phyloP scores from a whole-genome alignment of 441 rosid species.

The Populus trichocarpa region DNA sequence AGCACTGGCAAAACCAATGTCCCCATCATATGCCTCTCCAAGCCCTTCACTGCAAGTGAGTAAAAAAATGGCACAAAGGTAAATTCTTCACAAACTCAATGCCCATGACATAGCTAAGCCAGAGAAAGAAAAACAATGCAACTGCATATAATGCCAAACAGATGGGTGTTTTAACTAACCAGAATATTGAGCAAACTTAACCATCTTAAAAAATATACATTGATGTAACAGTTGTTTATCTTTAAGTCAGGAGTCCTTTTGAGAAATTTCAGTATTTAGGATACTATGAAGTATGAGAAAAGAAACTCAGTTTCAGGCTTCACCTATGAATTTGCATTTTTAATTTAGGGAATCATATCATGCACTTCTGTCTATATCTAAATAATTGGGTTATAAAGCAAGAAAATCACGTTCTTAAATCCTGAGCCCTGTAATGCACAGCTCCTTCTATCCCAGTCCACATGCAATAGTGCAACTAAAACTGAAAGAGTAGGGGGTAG shows the following conservation, averaged over 20 bases:
- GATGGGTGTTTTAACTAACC: background rate
- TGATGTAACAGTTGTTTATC: background rate
- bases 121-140: background rate
- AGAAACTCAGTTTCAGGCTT: background rate
- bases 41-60: constrained; percentile 84
- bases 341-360: background rate
- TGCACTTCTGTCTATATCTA: background rate
- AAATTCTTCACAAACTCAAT: constrained; percentile 11
- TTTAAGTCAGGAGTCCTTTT: background rate
- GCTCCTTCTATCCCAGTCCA: background rate
- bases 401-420: background rate
- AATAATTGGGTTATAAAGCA: background rate
- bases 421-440: background rate
- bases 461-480: background rate
- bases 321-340: background rate
- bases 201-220: background rate
- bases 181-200: background rate
- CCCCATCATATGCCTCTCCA: constrained; percentile 99
- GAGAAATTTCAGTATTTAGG: background rate
- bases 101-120: background rate
- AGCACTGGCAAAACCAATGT: constrained; percentile 99
- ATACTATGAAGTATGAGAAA: background rate
- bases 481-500: background rate
- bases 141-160: background rate
- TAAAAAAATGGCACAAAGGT: constrained; percentile 14